Evolutionary conservation across 169 alveolate species (phyloP), one percentile per base, ranked within the genome.

Genomic region (Toxoplasma gondii): DNA sequence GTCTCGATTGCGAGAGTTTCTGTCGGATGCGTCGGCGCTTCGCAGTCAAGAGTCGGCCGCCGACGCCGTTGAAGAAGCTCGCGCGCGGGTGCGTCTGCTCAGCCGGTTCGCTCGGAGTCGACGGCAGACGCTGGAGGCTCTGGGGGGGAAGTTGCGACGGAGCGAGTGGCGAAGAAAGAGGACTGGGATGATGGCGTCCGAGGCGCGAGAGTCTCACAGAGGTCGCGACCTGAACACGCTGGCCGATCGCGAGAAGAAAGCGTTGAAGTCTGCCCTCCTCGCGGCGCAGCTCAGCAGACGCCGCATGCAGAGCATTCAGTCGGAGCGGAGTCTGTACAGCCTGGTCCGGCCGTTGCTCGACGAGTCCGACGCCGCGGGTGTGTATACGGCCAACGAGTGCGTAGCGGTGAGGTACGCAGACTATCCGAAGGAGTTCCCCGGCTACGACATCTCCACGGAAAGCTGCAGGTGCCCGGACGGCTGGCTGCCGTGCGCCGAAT

Each of bases 401-500:
- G 90, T 82, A 2, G 90, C 90, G n/a, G 64, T 82, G 4, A 29
- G 67, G 34, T 82, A 82, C 90, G 53, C 90, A 17, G 90, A 82
- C 90, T 82, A 82, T 31, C 90, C 90, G 12, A 24, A 22, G 38
- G 38, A 41, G 54, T 82, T 82, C 34, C 90, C 90, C 17, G 90
- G 90, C 64, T 82, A 82, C 64, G 90, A 82, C 64, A 22, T 7
- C n/a, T 64, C 27, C 43, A 82, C 90, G 36, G 69, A 22, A 12
- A 82, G 90, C 67, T 82, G 90, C 64, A 39, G 29, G 36, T 82
- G 90, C 29, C 90, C 90, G 69, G 64, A 17, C 12, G 67, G 90
- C 41, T 82, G 90, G 90, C 19, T 43, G 1, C 44, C 90, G 31
- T 82, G 90, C 90, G 53, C 34, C 41, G 34, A 16, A 7, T 24